Base-by-base conservation (phyloP, 768 basidiomycete genomes). In the Kockovaella imperatae region DNA sequence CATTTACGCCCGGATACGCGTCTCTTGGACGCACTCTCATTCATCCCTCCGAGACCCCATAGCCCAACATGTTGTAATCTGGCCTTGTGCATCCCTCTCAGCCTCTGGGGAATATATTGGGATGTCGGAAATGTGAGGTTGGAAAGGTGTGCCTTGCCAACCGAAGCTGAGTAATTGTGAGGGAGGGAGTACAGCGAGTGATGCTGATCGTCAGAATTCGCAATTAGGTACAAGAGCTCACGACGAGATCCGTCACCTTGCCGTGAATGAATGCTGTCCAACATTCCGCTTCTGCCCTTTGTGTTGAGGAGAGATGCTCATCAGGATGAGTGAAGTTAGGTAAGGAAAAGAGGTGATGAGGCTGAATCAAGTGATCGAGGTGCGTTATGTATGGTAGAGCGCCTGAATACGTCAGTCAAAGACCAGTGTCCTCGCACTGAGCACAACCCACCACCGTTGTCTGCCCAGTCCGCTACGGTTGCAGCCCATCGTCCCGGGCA, bases 191-290 rank as follows among this genome's bases (percentile, higher is more conserved):
- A 66, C 5, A 59, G 48, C 21, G 56, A 49, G 49, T 60, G 64
- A 26, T 62, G 55, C 64, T 66, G 35, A 8, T 24, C 7, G 14
- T 8, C 31, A 5, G 28, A 32, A 8, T 32, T 18, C 21, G 36
- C 15, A 26, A 28, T 40, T 25, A 23, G 29, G 15, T 6, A 41
- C 17, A 28, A 28, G 7, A 32, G 28, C 64, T 34, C 25, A 66
- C 64, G 15, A 62, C 49, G 3, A 66, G 49, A 47, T 66, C 64
- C 5, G 56, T 53, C 3, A 66, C 32, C 15, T 48, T 54, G 32
- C 53, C 51, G 36, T 66, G 58, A 17, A 66, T 66, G 45, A 62
- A 66, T 15, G 57, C 51, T 48, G 35, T 52, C 64, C 64, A 66
- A 17, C 40, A 36, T 8, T 42, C 20, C 5, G 45, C 24, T 17